Evolutionary conservation across 106 monocot species (phyloP).

Genomic region (Dendrobium chrysotoxum): DNA sequence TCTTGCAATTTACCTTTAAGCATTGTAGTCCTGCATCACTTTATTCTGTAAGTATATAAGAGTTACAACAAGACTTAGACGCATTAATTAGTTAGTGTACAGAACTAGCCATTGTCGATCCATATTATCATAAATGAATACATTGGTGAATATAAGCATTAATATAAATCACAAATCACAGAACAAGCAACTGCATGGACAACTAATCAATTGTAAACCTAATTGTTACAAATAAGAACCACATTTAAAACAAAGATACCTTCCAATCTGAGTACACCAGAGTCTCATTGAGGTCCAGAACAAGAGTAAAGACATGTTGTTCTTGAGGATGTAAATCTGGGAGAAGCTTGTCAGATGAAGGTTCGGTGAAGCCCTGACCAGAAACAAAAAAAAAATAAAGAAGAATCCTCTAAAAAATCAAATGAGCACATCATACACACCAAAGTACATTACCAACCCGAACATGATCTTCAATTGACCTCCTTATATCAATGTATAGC

Average conservation of each 20-base stretch:
- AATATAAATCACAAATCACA: neutral
- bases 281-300: conserved; percentile 94
- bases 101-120: neutral
- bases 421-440: neutral
- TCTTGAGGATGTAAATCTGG: conserved; percentile 95
- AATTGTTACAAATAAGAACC: neutral
- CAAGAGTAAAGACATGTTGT: conserved; percentile 92
- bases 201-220: neutral
- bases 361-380: conserved; percentile 75
- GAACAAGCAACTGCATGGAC: neutral
- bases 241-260: conserved; percentile 31
- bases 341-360: conserved; percentile 97
- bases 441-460: conserved; percentile 32
- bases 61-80: neutral
- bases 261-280: conserved; percentile 95
- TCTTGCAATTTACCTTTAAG: too few species aligned
- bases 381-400: conserved; percentile 9
- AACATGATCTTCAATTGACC: conserved; percentile 68
- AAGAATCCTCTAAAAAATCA: conserved; percentile 1
- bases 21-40: too few species aligned
- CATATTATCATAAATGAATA: neutral
- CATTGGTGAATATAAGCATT: neutral
- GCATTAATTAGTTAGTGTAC: neutral
- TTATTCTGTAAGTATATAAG: too few species aligned
- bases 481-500: conserved; percentile 72